Conservation (phyloP, 75 land plant species). For the Ceratopteris richardii region DNA sequence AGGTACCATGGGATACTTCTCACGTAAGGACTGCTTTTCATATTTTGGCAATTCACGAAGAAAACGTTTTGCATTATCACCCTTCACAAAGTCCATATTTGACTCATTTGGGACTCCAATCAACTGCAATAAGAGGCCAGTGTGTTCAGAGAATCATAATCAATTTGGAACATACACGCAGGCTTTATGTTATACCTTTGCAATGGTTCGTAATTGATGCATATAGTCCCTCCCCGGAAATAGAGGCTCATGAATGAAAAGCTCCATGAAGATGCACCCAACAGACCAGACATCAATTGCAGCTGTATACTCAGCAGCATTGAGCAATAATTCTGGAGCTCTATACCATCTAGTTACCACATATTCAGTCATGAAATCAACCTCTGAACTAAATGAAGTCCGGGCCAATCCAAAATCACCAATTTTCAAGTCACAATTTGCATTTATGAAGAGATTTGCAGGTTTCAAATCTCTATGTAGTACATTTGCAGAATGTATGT, state of each 20-base stretch:
- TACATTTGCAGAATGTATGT: conserved; percentile 80
- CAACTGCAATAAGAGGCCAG: conserved; percentile 36
- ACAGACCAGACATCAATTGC: conserved; percentile 98
- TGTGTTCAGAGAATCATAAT: neutral
- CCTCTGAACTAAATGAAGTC: conserved; percentile 53
- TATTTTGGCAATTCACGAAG: conserved; percentile 46
- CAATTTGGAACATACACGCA: neutral
- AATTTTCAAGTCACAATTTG: conserved; percentile 94
- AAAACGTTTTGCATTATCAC: conserved; percentile 66
- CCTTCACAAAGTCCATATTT: conserved; percentile 56
- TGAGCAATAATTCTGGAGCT: conserved; percentile 85
- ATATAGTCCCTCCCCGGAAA: conserved; percentile 89
- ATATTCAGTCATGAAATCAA: conserved; percentile 91
- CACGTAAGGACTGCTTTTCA: conserved; percentile 51
- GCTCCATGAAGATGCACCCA: conserved; percentile 94
- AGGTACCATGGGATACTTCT: conserved; percentile 49
- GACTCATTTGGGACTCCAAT: conserved; percentile 71
- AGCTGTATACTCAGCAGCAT: conserved; percentile 85
- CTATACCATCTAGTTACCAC: conserved; percentile 98
- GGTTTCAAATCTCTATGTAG: conserved; percentile 89
- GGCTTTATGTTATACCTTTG: conserved; percentile 44
- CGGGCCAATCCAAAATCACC: conserved; percentile 97
- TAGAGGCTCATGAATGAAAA: conserved; percentile 69
- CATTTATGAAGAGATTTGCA: conserved; percentile 83
- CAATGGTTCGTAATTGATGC: conserved; percentile 77